phyloP scores from a whole-genome alignment of 306 rosid species.

The Herpetospermum pedunculosum region DNA sequence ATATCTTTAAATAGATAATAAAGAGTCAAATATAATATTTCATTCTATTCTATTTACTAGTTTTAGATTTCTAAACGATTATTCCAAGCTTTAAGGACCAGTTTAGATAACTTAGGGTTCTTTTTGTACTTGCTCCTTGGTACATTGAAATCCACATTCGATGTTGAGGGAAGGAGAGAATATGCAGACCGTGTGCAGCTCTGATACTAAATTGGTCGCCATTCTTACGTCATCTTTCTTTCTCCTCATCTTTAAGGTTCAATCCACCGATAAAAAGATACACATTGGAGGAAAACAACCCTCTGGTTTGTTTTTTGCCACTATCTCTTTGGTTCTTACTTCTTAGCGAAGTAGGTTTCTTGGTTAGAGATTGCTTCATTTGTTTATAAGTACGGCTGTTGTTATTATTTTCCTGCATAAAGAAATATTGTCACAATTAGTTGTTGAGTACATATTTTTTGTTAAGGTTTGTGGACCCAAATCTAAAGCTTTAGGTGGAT shows the following conservation, averaged over 20 bases:
- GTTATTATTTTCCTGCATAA: not conserved
- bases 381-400: not conserved
- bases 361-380: not conserved
- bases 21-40: not conserved
- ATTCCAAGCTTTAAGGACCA: not conserved
- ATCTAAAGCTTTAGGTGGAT: not conserved
- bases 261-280: conserved; percentile 57
- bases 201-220: conserved; percentile 77
- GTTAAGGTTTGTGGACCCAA: not conserved
- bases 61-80: not conserved
- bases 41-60: not conserved
- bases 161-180: conserved; percentile 88
- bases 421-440: not conserved
- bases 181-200: conserved; percentile 92
- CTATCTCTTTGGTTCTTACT: conserved; percentile 58
- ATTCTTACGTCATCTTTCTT: conserved; percentile 74
- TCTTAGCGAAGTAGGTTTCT: not conserved
- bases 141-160: not conserved
- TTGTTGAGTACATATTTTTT: not conserved
- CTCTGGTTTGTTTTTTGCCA: conserved; percentile 64
- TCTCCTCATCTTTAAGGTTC: conserved; percentile 88
- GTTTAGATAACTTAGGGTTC: not conserved
- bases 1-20: too few species aligned
- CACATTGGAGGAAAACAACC: conserved; percentile 89
- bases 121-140: not conserved